Percentiles rank a stretch among this genome's conserved stretches.
Evolutionary conservation across 108 stramenopile species (phyloP).

Genomic region (Skeletonema menzelii): DNA sequence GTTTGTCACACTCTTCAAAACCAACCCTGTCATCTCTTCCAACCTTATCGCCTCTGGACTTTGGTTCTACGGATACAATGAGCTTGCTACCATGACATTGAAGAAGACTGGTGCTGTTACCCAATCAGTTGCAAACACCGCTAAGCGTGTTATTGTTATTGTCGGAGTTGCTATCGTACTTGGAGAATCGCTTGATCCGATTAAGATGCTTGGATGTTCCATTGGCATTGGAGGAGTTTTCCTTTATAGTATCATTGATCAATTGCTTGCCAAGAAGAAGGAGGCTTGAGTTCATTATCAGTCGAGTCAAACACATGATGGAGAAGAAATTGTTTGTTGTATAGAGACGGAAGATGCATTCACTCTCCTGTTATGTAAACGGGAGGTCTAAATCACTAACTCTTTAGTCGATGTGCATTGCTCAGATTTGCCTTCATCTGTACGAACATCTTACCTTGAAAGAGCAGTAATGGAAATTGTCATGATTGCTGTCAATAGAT

Average conservation of each 20-base stretch:
- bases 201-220: constrained; percentile 57
- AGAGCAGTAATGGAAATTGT: too few species aligned
- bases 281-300: background rate
- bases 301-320: background rate
- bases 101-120: constrained; percentile 72
- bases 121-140: constrained; percentile 66
- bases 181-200: constrained; percentile 52
- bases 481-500: too few species aligned
- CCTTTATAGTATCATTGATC: constrained; percentile 87
- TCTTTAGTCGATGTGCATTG: background rate
- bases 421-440: too few species aligned
- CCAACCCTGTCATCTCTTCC: constrained; percentile 38
- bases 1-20: constrained; percentile 51
- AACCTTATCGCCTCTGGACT: constrained; percentile 45
- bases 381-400: background rate
- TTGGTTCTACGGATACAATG: constrained; percentile 72
- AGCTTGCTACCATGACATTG: constrained; percentile 65
- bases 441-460: too few species aligned
- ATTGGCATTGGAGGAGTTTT: constrained; percentile 91
- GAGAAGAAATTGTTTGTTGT: background rate
- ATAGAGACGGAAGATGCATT: background rate
- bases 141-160: constrained; percentile 71
- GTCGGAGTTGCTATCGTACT: constrained; percentile 63
- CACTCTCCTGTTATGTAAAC: background rate
- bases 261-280: constrained; percentile 58